Evolutionary conservation across 306 rosid species (phyloP).

Genomic region (Castanopsis chinensis): DNA sequence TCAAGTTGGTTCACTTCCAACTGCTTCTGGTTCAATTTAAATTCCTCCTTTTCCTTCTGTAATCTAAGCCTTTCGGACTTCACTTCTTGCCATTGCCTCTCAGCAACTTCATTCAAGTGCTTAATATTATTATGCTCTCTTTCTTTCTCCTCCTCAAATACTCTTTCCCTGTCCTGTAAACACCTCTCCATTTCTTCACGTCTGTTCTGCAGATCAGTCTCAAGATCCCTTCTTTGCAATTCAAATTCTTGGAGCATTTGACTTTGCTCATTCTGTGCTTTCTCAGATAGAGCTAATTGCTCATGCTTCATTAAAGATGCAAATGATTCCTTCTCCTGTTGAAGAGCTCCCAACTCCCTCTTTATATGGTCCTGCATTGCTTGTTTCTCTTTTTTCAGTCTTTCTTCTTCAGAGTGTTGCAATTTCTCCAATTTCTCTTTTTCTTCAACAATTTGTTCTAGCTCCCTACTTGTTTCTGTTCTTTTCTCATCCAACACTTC

Average conservation of each 20-base stretch:
- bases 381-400: constrained; percentile 62
- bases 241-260: constrained; percentile 70
- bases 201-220: constrained; percentile 52
- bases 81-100: constrained; percentile 64
- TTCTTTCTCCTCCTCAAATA: constrained; percentile 70
- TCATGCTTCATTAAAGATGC: constrained; percentile 52
- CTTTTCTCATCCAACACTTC: constrained; percentile 76
- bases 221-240: constrained; percentile 53
- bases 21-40: constrained; percentile 58
- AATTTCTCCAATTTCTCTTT: constrained; percentile 56
- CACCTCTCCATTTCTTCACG: constrained; percentile 55
- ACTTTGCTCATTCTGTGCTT: constrained; percentile 45
- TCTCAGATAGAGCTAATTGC: constrained; percentile 53
- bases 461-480: constrained; percentile 47
- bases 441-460: constrained; percentile 48
- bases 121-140: constrained; percentile 52
- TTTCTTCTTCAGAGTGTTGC: constrained; percentile 51
- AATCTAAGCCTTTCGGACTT: constrained; percentile 45
- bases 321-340: constrained; percentile 74
- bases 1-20: constrained; percentile 59
- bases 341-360: constrained; percentile 67
- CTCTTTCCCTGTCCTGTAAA: constrained; percentile 52
- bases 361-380: constrained; percentile 43
- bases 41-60: constrained; percentile 57
- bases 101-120: constrained; percentile 52